Base-by-base conservation (phyloP, 805 yeast genomes). In the Maudiozyma saulgeensis region DNA sequence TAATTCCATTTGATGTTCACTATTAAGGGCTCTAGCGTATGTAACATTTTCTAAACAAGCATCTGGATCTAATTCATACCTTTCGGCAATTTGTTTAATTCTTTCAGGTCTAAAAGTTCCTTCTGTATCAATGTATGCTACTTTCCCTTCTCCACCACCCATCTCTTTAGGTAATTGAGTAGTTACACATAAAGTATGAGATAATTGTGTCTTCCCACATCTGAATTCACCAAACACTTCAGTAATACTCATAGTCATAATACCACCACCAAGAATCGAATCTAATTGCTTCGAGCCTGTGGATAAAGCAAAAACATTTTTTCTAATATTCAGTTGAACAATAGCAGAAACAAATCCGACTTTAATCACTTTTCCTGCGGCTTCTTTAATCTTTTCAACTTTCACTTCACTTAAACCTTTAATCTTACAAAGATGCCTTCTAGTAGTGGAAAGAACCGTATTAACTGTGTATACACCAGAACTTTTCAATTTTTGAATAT, bases 121-220 rank as follows among this genome's bases (percentile, higher is more conserved):
- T 61, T 85, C 91, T 0, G 91, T 84, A 59, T 85, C 91, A 51
- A 84, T 81, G 57, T 79, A 84, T 9, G 86, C 82, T 26, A 84
- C 87, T 66, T 84, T 84, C 0, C 91, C 91, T 62, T 83, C 90
- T 13, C 82, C 89, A 4, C 91, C 91, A 4, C 90, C 90, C 76
- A 80, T 70, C 43, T 70, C 74, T 42, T 73, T 78, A 9, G 87
- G 88, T 50, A 84, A 64, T 61, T 84, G 91, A 39, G 88, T 74
- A 1, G 89, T 81, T 12, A 84, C 88, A 47, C 90, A 84, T 49
- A 84, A 69, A 0, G 91, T 84, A 61, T 84, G 91, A 21, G 90
- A 82, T 62, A 84, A 66, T 62, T 84, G 91, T n/a, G 90, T 83
- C 59, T 84, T 84, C 40, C 91, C 91, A 49, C 90, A 84, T 60